These are phyloP conservation scores for Fraxinus xanthoxyloides DNA, from an alignment of 305 asterid species.

Conservation along the genomic window DNA sequence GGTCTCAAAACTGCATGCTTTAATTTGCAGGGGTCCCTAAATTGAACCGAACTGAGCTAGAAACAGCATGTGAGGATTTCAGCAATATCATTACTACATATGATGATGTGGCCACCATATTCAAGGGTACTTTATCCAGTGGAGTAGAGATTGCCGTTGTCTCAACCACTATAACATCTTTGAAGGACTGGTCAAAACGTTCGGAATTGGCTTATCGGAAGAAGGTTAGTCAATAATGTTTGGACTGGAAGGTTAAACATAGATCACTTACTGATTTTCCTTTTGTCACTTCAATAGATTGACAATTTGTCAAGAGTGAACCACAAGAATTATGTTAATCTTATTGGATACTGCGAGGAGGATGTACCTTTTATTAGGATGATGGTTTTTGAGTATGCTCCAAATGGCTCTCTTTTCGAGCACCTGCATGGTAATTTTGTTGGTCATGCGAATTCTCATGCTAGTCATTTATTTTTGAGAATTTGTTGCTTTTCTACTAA, in stretches of 20 bases:
- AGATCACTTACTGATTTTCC: neutral
- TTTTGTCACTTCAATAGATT: slow-evolving; percentile 38
- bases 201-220: slow-evolving; percentile 63
- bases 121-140: slow-evolving; percentile 89
- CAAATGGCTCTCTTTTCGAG: slow-evolving; percentile 77
- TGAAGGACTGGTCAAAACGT: slow-evolving; percentile 65
- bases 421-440: slow-evolving; percentile 72
- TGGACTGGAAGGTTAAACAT: neutral
- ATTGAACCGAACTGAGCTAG: slow-evolving; percentile 73
- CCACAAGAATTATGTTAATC: slow-evolving; percentile 88
- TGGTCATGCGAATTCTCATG: neutral
- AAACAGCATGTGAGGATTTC: slow-evolving; percentile 90
- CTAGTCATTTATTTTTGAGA: neutral
- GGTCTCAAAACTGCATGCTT: neutral
- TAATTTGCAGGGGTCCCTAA: slow-evolving; percentile 72
- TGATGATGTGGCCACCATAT: slow-evolving; percentile 54
- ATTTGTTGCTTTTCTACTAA: neutral
- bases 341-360: slow-evolving; percentile 96
- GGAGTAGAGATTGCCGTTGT: slow-evolving; percentile 85
- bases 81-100: slow-evolving; percentile 58
- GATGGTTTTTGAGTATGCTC: slow-evolving; percentile 97
- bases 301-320: slow-evolving; percentile 68
- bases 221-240: slow-evolving; percentile 48
- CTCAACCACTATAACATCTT: slow-evolving; percentile 56
- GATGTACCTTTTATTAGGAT: slow-evolving; percentile 79